phyloP scores from a whole-genome alignment of 1,284 basidiomycete genomes.

The Ustilago shanxiensis region DNA sequence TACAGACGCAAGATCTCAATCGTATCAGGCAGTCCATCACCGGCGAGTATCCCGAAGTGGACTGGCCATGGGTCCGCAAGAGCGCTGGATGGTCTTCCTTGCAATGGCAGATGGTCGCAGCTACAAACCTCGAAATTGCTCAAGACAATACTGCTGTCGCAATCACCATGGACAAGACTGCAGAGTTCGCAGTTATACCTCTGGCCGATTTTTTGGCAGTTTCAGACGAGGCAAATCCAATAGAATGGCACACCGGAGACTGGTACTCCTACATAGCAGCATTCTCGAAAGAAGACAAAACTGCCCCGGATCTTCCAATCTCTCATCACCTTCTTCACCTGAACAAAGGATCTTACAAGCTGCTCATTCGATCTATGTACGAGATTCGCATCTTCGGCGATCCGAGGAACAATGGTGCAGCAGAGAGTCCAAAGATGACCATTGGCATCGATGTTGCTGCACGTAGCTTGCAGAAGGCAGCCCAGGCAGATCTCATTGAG shows the following conservation, averaged over 20 bases:
- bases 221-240: not conserved
- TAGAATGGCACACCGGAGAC: constrained; percentile 55
- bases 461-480: not conserved
- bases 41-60: constrained; percentile 33
- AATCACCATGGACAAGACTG: constrained; percentile 36
- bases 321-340: constrained; percentile 41
- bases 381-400: constrained; percentile 58
- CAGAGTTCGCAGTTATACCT: constrained; percentile 47
- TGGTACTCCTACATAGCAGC: constrained; percentile 55
- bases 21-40: constrained; percentile 31
- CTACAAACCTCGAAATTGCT: constrained; percentile 26
- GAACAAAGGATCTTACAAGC: constrained; percentile 32
- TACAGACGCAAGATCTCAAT: not conserved
- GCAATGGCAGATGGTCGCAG: constrained; percentile 52
- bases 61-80: constrained; percentile 40
- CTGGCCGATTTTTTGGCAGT: not conserved
- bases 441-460: constrained; percentile 40
- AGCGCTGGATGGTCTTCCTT: constrained; percentile 51
- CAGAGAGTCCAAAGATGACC: constrained; percentile 31
- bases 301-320: not conserved
- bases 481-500: not conserved
- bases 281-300: constrained; percentile 14
- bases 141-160: constrained; percentile 27
- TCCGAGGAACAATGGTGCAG: constrained; percentile 19
- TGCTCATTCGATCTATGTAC: constrained; percentile 43